phyloP scores from a whole-genome alignment of 2,329 filamentous ascomycete species.

The Ophiostoma sp. region DNA sequence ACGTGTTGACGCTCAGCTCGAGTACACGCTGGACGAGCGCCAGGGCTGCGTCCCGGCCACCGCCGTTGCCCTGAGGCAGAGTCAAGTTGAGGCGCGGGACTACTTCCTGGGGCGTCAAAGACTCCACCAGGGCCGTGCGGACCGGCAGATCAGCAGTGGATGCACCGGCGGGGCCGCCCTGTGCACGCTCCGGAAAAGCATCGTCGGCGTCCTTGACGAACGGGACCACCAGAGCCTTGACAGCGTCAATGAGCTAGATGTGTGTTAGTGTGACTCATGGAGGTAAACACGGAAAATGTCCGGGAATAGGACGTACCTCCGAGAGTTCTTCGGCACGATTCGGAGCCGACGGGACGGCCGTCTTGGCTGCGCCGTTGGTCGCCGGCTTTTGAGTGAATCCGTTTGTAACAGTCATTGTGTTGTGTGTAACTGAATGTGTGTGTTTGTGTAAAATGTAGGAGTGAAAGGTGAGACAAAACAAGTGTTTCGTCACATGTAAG shows the following conservation, averaged over 20 bases:
- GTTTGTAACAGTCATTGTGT: slow-evolving; percentile 10
- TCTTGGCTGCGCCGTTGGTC: slow-evolving; percentile 7
- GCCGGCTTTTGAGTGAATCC: neutral
- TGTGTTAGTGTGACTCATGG: neutral
- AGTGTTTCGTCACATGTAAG: slow-evolving; percentile 2
- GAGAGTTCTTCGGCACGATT: slow-evolving; percentile 37
- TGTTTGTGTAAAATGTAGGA: neutral
- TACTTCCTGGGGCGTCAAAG: slow-evolving; percentile 59
- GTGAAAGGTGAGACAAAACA: neutral
- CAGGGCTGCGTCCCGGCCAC: slow-evolving; percentile 72
- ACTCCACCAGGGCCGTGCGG: slow-evolving; percentile 64
- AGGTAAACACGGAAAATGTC: neutral
- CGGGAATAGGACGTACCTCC: slow-evolving; percentile 32
- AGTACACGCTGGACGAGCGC: slow-evolving; percentile 70
- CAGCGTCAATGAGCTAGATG: slow-evolving; percentile 63
- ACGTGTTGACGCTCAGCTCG: slow-evolving; percentile 93
- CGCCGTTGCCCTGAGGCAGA: slow-evolving; percentile 56
- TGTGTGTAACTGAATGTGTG: neutral
- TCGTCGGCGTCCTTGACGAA: slow-evolving; percentile 72
- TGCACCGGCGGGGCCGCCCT: slow-evolving; percentile 51
- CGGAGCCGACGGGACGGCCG: slow-evolving; percentile 15
- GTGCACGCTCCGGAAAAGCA: slow-evolving; percentile 53
- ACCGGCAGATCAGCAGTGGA: slow-evolving; percentile 41
- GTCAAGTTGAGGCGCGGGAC: slow-evolving; percentile 57
- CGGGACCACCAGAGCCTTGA: slow-evolving; percentile 67